phyloP scores from a whole-genome alignment of 2,329 filamentous ascomycete genomes.

The Botrytis galanthina region DNA sequence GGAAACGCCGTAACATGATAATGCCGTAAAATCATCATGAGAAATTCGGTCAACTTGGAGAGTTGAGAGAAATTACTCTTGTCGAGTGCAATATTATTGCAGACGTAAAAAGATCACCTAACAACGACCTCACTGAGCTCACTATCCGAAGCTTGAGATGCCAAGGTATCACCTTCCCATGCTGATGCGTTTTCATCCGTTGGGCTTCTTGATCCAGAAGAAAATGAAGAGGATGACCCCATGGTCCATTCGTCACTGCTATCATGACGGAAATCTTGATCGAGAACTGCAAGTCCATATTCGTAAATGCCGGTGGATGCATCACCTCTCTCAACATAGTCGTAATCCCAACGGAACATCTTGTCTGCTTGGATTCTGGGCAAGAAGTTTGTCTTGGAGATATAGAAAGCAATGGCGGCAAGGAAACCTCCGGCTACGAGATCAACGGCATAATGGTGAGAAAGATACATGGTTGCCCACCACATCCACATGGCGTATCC shows the following conservation, averaged over 20 bases:
- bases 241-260: conserved; percentile 89
- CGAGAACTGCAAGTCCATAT: conserved; percentile 44
- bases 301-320: conserved; percentile 53
- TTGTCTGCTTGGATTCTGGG: conserved; percentile 82
- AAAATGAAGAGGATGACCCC: conserved; percentile 66
- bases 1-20: conserved; percentile 38
- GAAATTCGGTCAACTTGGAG: conserved; percentile 28
- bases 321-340: conserved; percentile 85
- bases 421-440: conserved; percentile 81
- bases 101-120: conserved; percentile 25
- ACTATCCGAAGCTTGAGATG: conserved; percentile 38
- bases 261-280: conserved; percentile 36
- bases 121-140: conserved; percentile 37
- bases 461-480: conserved; percentile 98
- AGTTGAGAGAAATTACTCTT: conserved; percentile 24
- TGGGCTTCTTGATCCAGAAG: conserved; percentile 39
- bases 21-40: conserved; percentile 38
- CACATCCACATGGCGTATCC: conserved; percentile 89
- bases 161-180: conserved; percentile 57
- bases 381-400: conserved; percentile 75
- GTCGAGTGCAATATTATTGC: conserved; percentile 14
- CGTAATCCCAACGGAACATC: conserved; percentile 89
- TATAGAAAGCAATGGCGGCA: conserved; percentile 77
- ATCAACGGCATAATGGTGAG: conserved; percentile 95
- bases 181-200: conserved; percentile 55